phyloP scores from a whole-genome alignment of 768 basidiomycete genomes.

The Agaricus blazei region DNA sequence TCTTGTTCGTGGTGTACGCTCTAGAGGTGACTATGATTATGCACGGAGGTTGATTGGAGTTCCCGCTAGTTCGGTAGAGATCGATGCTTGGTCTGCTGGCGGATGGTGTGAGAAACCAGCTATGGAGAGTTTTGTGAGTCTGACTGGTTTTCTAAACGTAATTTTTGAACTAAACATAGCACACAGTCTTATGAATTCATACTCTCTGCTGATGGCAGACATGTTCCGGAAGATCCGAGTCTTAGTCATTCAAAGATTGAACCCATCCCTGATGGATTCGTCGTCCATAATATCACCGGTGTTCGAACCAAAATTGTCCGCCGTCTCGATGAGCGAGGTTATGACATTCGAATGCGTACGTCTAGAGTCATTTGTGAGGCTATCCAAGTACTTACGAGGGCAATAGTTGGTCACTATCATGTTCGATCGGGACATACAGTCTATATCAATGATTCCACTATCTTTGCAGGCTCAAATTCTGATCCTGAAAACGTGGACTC shows the following conservation, averaged over 20 bases:
- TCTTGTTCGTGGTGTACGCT: constrained; percentile 64
- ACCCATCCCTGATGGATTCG: constrained; percentile 59
- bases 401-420: constrained; percentile 73
- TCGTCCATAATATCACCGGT: constrained; percentile 74
- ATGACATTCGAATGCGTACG: constrained; percentile 81
- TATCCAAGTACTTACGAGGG: constrained; percentile 6
- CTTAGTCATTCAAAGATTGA: constrained; percentile 65
- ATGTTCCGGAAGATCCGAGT: constrained; percentile 60
- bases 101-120: constrained; percentile 76
- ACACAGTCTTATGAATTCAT: constrained; percentile 78
- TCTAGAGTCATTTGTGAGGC: constrained; percentile 5
- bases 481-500: constrained; percentile 21
- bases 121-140: constrained; percentile 61
- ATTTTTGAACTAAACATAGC: neutral
- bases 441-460: constrained; percentile 67
- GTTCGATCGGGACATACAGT: constrained; percentile 79
- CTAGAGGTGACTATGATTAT: constrained; percentile 76
- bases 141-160: neutral
- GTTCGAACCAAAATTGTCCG: constrained; percentile 74
- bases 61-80: constrained; percentile 42
- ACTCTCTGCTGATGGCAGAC: constrained; percentile 54
- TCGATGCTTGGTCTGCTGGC: constrained; percentile 54
- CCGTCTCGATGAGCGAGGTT: constrained; percentile 78
- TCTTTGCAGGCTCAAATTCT: constrained; percentile 24
- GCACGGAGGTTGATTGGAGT: constrained; percentile 64